These are phyloP conservation scores for Fusarium avenaceum DNA, from an alignment of 2,329 filamentous ascomycete species.

Conservation along the genomic window DNA sequence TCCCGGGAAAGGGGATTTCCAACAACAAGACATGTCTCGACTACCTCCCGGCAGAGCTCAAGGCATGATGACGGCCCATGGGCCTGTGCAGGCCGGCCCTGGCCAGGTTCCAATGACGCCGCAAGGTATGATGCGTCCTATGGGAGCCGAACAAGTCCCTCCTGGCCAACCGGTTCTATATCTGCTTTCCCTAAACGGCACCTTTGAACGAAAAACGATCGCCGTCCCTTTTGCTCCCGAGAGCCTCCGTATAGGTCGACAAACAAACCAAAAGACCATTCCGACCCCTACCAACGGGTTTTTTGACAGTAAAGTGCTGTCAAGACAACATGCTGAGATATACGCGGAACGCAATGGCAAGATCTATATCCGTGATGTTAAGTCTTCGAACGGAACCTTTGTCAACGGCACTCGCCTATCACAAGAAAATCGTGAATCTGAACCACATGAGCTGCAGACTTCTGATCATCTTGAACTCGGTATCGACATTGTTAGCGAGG, in stretches of 20 bases:
- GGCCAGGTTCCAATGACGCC: constrained; percentile 58
- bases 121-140: constrained; percentile 72
- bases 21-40: constrained; percentile 62
- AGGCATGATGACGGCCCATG: constrained; percentile 56
- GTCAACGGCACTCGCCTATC: constrained; percentile 93
- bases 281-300: constrained; percentile 93
- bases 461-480: constrained; percentile 94
- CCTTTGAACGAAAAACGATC: constrained; percentile 97
- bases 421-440: constrained; percentile 94
- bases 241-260: constrained; percentile 91
- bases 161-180: constrained; percentile 83
- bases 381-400: constrained; percentile 98
- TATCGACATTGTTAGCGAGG: constrained; percentile 98
- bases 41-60: constrained; percentile 60
- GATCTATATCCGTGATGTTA: constrained; percentile 96
- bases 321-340: constrained; percentile 94
- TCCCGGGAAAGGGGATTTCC: constrained; percentile 61
- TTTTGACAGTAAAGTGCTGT: constrained; percentile 98
- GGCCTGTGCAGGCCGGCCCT: constrained; percentile 50
- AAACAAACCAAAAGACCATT: constrained; percentile 96
- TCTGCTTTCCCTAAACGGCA: constrained; percentile 91
- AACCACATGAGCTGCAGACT: constrained; percentile 92
- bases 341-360: constrained; percentile 90
- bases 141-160: constrained; percentile 69
- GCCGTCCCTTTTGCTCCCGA: constrained; percentile 94